These are phyloP conservation scores for Metschnikowia anglica DNA, from an alignment of 805 yeast species.

Conservation along the genomic window DNA sequence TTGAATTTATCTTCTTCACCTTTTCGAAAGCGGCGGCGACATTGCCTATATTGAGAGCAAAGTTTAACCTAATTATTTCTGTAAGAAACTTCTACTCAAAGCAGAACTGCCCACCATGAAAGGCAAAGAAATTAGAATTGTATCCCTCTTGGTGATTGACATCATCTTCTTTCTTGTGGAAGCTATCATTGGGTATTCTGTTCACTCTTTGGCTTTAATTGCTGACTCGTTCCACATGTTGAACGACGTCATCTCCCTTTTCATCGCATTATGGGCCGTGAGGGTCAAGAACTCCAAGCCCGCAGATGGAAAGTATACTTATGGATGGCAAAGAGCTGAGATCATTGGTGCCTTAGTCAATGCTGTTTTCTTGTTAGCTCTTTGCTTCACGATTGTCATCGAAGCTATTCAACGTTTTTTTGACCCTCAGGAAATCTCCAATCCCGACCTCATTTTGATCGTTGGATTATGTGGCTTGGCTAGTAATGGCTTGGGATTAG, in stretches of 20 bases:
- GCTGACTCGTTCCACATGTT: constrained; percentile 98
- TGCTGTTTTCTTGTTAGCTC: constrained; percentile 88
- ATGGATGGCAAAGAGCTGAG: constrained; percentile 98
- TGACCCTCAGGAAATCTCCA: constrained; percentile 72
- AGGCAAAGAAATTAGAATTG: constrained; percentile 69
- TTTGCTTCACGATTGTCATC: constrained; percentile 86
- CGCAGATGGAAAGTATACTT: constrained; percentile 87
- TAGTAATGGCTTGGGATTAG: constrained; percentile 80
- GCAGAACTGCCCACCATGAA: constrained; percentile 23
- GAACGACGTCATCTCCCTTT: constrained; percentile 84
- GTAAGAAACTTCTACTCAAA: background rate
- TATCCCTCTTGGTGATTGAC: constrained; percentile 70
- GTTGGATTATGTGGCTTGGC: constrained; percentile 84
- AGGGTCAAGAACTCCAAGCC: constrained; percentile 76
- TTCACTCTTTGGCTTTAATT: constrained; percentile 88
- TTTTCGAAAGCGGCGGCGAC: too few species aligned
- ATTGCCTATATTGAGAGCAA: too few species aligned
- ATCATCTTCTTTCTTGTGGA: constrained; percentile 82
- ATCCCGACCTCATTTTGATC: constrained; percentile 75
- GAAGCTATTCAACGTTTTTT: constrained; percentile 91
- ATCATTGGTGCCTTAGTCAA: constrained; percentile 92
- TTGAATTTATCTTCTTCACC: too few species aligned
- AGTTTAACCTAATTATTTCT: too few species aligned
- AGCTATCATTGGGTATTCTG: constrained; percentile 82
- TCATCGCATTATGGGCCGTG: constrained; percentile 97